Conservation (phyloP, 352 stramenopile genomes). For the Globisporangium spinosum region DNA sequence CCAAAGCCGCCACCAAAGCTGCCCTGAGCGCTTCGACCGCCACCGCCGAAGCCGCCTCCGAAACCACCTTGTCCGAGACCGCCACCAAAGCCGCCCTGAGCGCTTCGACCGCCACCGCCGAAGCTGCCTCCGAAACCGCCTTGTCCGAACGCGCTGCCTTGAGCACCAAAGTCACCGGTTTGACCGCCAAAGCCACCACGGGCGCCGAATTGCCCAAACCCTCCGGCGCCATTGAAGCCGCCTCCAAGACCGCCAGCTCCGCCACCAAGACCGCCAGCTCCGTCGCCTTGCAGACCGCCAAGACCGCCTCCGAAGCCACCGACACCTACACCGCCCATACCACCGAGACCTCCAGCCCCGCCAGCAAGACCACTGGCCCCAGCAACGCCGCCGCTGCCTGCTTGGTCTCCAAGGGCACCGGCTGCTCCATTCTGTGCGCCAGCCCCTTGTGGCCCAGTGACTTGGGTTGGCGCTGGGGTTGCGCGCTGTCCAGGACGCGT, state of each 20-base stretch:
- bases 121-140: not conserved
- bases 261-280: not conserved
- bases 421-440: not conserved
- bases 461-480: not conserved
- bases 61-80: too few species aligned
- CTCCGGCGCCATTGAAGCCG: not conserved
- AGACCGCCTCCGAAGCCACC: not conserved
- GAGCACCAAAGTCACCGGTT: not conserved
- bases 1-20: too few species aligned
- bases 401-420: not conserved
- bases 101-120: not conserved
- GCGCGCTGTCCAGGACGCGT: constrained; percentile 11
- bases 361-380: not conserved
- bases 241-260: not conserved
- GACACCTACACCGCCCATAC: not conserved
- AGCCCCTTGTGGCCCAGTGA: not conserved
- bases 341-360: not conserved
- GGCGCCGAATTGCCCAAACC: not conserved
- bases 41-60: too few species aligned
- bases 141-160: not conserved
- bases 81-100: not conserved
- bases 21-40: too few species aligned
- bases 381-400: not conserved
- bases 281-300: not conserved
- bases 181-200: not conserved